Evolutionary conservation across 805 yeast genomes (phyloP).

Genomic region (Metschnikowia borealis): DNA sequence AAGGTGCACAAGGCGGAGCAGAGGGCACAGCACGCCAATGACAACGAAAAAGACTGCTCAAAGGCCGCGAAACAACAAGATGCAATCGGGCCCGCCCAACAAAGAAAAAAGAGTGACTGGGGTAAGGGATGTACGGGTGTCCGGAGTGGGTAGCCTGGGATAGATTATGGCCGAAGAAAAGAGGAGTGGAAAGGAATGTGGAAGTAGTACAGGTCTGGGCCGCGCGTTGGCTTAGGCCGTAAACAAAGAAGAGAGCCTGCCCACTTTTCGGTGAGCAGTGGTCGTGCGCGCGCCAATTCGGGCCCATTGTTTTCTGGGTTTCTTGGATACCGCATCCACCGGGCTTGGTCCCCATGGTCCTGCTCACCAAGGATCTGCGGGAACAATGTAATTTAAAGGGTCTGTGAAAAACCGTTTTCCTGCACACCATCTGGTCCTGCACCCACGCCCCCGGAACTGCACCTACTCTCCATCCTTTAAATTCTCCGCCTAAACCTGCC

Average conservation of each 20-base stretch:
- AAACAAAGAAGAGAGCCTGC: background rate
- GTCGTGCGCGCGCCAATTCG: background rate
- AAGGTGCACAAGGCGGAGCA: background rate
- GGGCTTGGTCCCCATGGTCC: background rate
- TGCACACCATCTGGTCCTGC: too few relatives aligned
- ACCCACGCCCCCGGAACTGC: too few relatives aligned
- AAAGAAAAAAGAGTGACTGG: constrained; percentile 11
- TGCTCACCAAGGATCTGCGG: too few relatives aligned
- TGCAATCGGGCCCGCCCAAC: background rate
- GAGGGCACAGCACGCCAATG: too few relatives aligned
- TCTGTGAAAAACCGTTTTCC: too few relatives aligned
- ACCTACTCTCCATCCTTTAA: too few relatives aligned
- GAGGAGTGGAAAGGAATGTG: background rate
- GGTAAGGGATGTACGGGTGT: constrained; percentile 6
- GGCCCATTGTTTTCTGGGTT: too few relatives aligned
- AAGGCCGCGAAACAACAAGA: background rate
- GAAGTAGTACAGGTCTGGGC: background rate
- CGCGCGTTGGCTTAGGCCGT: constrained; percentile 1
- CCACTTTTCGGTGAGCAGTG: background rate
- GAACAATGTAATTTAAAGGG: too few relatives aligned
- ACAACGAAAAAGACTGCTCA: too few relatives aligned
- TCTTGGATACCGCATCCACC: too few relatives aligned
- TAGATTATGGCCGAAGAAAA: background rate
- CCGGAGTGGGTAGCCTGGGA: background rate
- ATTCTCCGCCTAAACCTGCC: too few relatives aligned